phyloP scores from a whole-genome alignment of 257 asterid species.

The Penstemon barbatus region DNA sequence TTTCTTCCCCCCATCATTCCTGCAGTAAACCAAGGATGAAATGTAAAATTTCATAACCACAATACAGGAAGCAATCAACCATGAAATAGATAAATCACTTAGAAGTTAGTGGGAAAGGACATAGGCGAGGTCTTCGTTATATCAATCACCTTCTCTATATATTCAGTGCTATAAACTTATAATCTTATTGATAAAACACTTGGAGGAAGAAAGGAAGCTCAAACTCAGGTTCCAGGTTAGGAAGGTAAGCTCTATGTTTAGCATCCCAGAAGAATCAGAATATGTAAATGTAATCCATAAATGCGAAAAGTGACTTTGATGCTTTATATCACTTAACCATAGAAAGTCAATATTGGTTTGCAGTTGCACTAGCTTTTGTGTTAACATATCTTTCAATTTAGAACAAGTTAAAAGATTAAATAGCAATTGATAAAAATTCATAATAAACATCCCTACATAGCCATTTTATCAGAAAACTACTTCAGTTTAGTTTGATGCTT shows the following conservation, averaged over 20 bases:
- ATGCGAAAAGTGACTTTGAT: conserved; percentile 1
- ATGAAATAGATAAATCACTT: background rate
- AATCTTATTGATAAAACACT: conserved; percentile 1
- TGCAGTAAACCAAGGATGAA: conserved; percentile 40
- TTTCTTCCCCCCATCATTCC: conserved; percentile 61
- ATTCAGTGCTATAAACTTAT: background rate
- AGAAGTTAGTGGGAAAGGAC: conserved; percentile 10
- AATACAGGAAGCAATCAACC: background rate
- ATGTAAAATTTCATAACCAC: conserved; percentile 23
- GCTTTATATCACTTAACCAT: conserved; percentile 18
- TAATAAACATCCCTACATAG: background rate
- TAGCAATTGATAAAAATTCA: conserved; percentile 7
- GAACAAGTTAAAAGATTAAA: conserved; percentile 8
- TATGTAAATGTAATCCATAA: background rate
- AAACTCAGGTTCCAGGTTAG: conserved; percentile 16
- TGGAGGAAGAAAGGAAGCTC: conserved; percentile 8
- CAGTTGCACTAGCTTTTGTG: conserved; percentile 9
- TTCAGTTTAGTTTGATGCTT: background rate
- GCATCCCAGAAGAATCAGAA: conserved; percentile 25
- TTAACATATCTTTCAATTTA: conserved; percentile 19
- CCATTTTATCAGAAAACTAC: background rate
- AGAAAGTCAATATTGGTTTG: conserved; percentile 6
- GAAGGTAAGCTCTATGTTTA: conserved; percentile 15
- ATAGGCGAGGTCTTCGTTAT: conserved; percentile 14
- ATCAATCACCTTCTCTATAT: background rate